Percentiles rank a stretch among this genome's conserved stretches.
Conservation (phyloP, 2,329 filamentous ascomycete genomes). For the Dendryphion nanum region DNA sequence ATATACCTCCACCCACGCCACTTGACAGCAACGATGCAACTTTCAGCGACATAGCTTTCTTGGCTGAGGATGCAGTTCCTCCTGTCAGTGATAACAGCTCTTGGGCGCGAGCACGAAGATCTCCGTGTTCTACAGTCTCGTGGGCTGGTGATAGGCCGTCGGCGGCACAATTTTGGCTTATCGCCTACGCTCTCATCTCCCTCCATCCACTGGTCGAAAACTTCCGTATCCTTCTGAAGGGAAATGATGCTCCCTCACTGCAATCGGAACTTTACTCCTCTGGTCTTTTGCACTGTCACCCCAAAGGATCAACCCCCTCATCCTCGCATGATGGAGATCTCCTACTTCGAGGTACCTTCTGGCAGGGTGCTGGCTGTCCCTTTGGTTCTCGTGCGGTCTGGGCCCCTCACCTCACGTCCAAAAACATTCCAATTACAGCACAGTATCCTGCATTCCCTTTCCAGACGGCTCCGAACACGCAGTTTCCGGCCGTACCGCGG, state of each 20-base stretch:
- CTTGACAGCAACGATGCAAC: conserved; percentile 27
- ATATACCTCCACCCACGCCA: conserved; percentile 19
- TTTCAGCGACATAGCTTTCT: conserved; percentile 29
- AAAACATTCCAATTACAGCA: conserved; percentile 39
- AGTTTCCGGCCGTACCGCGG: conserved; percentile 47
- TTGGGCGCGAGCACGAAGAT: conserved; percentile 47
- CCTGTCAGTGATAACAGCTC: conserved; percentile 35
- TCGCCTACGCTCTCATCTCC: conserved; percentile 47
- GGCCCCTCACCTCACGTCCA: conserved; percentile 34
- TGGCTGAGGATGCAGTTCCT: conserved; percentile 22
- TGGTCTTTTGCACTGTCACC: conserved; percentile 46
- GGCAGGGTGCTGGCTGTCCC: conserved; percentile 45
- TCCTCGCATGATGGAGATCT: conserved; percentile 43
- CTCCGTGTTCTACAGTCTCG: conserved; percentile 42
- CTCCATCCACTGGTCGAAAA: conserved; percentile 45
- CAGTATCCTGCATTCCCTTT: conserved; percentile 44
- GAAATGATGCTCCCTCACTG: conserved; percentile 37
- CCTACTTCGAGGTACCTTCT: conserved; percentile 50
- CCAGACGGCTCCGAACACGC: conserved; percentile 48
- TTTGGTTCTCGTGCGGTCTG: conserved; percentile 43
- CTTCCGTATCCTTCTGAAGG: conserved; percentile 43
- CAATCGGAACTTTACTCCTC: conserved; percentile 41
- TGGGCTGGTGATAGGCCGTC: conserved; percentile 44
- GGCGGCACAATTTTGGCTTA: conserved; percentile 48
- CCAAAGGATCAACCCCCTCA: conserved; percentile 33